phyloP scores from a whole-genome alignment of 2,329 filamentous ascomycete genomes.

The Peltaster fructicola region DNA sequence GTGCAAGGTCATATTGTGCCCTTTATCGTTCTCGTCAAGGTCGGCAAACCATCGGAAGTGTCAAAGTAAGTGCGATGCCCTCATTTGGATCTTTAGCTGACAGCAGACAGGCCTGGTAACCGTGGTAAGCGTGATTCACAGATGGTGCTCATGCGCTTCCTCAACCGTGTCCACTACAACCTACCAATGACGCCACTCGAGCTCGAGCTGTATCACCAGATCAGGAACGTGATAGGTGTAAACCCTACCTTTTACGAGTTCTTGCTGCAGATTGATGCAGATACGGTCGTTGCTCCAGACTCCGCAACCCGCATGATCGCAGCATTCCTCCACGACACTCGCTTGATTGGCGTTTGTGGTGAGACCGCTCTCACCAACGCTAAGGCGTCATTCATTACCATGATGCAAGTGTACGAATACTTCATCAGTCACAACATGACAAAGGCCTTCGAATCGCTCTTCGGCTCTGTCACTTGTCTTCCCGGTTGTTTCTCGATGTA shows the following conservation, averaged over 20 bases:
- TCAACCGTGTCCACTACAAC: slow-evolving; percentile 98
- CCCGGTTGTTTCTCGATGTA: slow-evolving; percentile 99
- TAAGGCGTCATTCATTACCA: slow-evolving; percentile 83
- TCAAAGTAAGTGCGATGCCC: slow-evolving; percentile 27
- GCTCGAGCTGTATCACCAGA: slow-evolving; percentile 96
- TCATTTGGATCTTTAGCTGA: slow-evolving; percentile 14
- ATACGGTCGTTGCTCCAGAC: slow-evolving; percentile 82
- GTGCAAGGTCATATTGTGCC: slow-evolving; percentile 96
- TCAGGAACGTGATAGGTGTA: slow-evolving; percentile 95
- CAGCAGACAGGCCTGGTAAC: slow-evolving; percentile 54
- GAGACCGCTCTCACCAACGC: slow-evolving; percentile 88
- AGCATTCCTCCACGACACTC: slow-evolving; percentile 77
- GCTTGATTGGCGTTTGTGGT: slow-evolving; percentile 84
- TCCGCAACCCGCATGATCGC: slow-evolving; percentile 84
- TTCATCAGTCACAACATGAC: slow-evolving; percentile 96
- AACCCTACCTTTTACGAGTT: slow-evolving; percentile 98
- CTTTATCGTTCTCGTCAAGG: slow-evolving; percentile 91
- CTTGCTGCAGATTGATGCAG: slow-evolving; percentile 88
- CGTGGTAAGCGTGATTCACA: slow-evolving; percentile 98
- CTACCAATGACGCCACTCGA: slow-evolving; percentile 89
- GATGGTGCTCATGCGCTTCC: slow-evolving; percentile 96
- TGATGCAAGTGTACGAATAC: slow-evolving; percentile 99
- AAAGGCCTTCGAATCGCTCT: slow-evolving; percentile 94
- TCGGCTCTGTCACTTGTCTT: slow-evolving; percentile 91
- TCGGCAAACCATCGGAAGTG: slow-evolving; percentile 69